Percentiles rank a stretch among this genome's conserved stretches.
Conservation (phyloP, 805 yeast genomes). For the Phaffomyces opuntiae region DNA sequence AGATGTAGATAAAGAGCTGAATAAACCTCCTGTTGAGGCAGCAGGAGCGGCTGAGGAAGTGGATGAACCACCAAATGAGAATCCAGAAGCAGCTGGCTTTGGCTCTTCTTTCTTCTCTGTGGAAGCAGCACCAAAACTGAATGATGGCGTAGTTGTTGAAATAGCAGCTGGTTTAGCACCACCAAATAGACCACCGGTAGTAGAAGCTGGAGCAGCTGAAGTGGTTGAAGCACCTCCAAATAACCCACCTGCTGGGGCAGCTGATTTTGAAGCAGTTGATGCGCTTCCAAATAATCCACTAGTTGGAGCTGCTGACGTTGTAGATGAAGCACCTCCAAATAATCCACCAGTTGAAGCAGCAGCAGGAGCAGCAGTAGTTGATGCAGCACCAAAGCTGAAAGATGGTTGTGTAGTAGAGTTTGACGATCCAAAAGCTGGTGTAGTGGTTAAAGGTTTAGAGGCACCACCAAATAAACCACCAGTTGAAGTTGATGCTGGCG, state of each 20-base stretch:
- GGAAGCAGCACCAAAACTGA: background rate
- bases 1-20: background rate
- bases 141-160: background rate
- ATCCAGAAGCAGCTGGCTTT: background rate
- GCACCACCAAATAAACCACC: background rate
- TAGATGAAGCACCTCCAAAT: background rate
- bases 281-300: background rate
- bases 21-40: no score
- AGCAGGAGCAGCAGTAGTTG: slow-evolving; percentile 1
- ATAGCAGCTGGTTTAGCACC: background rate
- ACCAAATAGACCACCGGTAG: slow-evolving; percentile 1
- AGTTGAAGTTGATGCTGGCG: background rate
- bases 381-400: slow-evolving; percentile 11
- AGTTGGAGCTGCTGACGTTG: background rate
- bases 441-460: background rate
- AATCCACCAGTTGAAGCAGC: background rate
- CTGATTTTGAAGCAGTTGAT: background rate
- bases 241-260: background rate
- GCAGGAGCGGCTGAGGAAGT: background rate
- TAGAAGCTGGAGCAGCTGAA: slow-evolving; percentile 17
- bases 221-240: background rate
- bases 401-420: slow-evolving; percentile 2
- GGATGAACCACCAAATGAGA: background rate
- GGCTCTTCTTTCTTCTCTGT: background rate
- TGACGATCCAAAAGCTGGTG: slow-evolving; percentile 10